Evolutionary conservation across 2,329 filamentous ascomycete species (phyloP), one percentile per base, ranked within the genome.

Genomic region (Ceratocystiopsis sp.): DNA sequence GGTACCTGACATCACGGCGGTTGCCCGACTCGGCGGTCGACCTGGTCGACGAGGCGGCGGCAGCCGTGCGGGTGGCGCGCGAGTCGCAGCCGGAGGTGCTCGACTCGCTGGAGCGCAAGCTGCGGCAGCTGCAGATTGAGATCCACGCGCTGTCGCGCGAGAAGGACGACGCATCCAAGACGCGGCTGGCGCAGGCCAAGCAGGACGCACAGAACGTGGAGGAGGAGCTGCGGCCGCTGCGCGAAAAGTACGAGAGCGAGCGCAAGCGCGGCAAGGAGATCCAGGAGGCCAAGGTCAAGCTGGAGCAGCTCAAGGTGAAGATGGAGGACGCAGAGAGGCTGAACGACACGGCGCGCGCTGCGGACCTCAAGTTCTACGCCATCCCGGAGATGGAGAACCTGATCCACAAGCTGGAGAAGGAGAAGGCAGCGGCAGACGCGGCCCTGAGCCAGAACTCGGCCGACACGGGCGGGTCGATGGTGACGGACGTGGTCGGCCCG

Each of bases 11-110:
- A 1, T 78, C 81, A 41, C 75, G 91, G 52, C 78, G 91, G 56
- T 75, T 98, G 49, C 91, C 91, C 3, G 91, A 98, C 60, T 98
- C 91, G 4, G 91, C 91, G 18, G 93, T 98, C 47, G 91, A 98
- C 58, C 68, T 98, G 40, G 83, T 98, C 47, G 91, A 98, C 54
- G 91, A 98, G 60, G 91, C 91, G 35, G 87, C 91, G 1, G 89
- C 91, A 1, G 91, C 91, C n/a, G 91, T 98, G 46, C 76, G 86
- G 45, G 93, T 98, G 21, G 86, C 87, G 33, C 78, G 91, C 52
- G 91, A 98, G 63, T 98, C 91, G 2, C 87, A 96, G 54, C 91
- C 91, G 3, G 91, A 98, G 64, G 79, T 87, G 32, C 82, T 98
- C 42, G 91, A 98, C 63, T 94, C 84, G 42, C 73, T 98, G 42